Evolutionary conservation across 2,329 filamentous ascomycete genomes (phyloP), one percentile per base, ranked within the genome.

Genomic region (Colletotrichum scovillei): DNA sequence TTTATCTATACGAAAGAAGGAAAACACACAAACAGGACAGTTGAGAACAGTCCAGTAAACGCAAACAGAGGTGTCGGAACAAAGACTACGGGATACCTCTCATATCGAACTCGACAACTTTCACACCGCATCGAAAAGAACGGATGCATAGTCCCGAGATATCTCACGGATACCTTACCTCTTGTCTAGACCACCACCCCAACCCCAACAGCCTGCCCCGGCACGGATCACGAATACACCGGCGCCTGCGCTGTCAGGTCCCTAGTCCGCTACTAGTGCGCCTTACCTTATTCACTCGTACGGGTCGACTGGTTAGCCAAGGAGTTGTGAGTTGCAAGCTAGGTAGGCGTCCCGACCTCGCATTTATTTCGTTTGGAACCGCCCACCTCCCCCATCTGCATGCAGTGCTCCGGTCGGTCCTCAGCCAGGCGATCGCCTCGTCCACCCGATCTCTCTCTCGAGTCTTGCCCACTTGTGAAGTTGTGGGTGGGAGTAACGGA

Each of bases 361-460:
- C 69, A 46, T 56, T 53, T 69, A 32, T 5, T 42, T n/a, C 19
- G 9, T 64, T 49, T 32, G 8, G 49, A 49, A 57, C 55, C 26
- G 30, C 24, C 46, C 60, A 32, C 60, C 66, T 12, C 28, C 28
- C n/a, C 5, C 22, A 32, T 32, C 26, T 5, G 57, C 60, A 42
- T 69, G 66, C 32, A 60, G 55, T 69, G 58, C 59, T 55, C 69
- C n/a, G 66, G 60, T 62, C 60, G 38, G 58, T 52, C 52, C 55
- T 69, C 70, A 42, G 55, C 59, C 67, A 73, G 70, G 70, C 70
- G 70, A 73, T 73, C 60, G 70, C 55, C 70, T 70, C 70, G 60
- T 62, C 66, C 66, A 73, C 60, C 60, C 66, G 67, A 69, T 73
- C 70, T 52, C 35, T 53, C 30, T 32, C 30, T 52, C 67, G 16